Conservation (phyloP, 495 filamentous ascomycete species). For the Talaromyces adpressus region DNA sequence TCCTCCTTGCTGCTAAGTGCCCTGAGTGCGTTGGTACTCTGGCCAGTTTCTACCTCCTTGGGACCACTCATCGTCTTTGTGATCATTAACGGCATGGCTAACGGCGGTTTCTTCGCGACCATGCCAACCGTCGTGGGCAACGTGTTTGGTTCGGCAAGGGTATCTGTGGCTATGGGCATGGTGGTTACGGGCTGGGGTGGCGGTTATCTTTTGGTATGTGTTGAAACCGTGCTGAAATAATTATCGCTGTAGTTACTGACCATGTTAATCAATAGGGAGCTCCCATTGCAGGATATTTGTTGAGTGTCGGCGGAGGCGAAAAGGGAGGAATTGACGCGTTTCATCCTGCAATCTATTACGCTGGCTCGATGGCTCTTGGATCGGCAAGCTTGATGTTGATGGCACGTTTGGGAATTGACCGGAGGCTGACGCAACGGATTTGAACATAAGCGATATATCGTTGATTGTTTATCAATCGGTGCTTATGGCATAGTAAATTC, state of each 20-base stretch:
- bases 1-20: slow-evolving; percentile 39
- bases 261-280: slow-evolving; percentile 29
- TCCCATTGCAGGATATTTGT: slow-evolving; percentile 52
- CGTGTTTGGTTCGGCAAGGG: slow-evolving; percentile 46
- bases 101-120: slow-evolving; percentile 52
- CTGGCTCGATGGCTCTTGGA: slow-evolving; percentile 29
- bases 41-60: slow-evolving; percentile 47
- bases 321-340: slow-evolving; percentile 39
- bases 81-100: slow-evolving; percentile 47
- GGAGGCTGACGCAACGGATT: slow-evolving; percentile 1
- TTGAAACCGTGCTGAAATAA: neutral
- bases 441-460: neutral
- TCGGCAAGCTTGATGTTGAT: slow-evolving; percentile 5
- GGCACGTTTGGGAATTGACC: slow-evolving; percentile 5
- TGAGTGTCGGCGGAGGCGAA: slow-evolving; percentile 46
- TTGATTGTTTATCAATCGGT: neutral
- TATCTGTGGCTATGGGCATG: slow-evolving; percentile 55
- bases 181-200: slow-evolving; percentile 53
- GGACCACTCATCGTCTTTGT: slow-evolving; percentile 46
- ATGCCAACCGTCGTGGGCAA: slow-evolving; percentile 55
- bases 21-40: slow-evolving; percentile 48
- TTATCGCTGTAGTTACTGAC: slow-evolving; percentile 10
- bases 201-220: slow-evolving; percentile 47
- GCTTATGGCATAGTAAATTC: neutral
- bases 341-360: slow-evolving; percentile 54